phyloP scores from a whole-genome alignment of 805 yeast species.

The Danielia oregonensis region DNA sequence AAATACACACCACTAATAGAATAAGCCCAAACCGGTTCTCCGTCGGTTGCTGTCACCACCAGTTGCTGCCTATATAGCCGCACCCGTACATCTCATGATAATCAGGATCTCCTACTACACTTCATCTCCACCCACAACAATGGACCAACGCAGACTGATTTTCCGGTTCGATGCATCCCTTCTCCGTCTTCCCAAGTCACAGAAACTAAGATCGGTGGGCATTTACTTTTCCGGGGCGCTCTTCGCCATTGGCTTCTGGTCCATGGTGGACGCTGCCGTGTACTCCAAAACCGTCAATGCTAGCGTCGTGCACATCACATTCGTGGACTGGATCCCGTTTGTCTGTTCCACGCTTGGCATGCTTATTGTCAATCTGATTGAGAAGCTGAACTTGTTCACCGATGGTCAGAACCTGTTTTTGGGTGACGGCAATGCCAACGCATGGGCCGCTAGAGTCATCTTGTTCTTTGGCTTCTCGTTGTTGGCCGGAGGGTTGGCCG shows the following conservation, averaged over 20 bases:
- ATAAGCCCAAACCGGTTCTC: too few relatives aligned
- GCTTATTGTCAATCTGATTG: conserved; percentile 73
- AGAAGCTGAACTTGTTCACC: conserved; percentile 56
- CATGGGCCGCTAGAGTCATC: conserved; percentile 92
- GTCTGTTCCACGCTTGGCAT: conserved; percentile 87
- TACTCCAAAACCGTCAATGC: conserved; percentile 84
- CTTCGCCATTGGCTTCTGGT: conserved; percentile 87
- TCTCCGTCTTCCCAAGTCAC: conserved; percentile 67
- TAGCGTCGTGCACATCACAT: conserved; percentile 79
- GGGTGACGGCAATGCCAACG: conserved; percentile 47
- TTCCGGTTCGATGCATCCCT: conserved; percentile 55
- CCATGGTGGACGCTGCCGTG: conserved; percentile 82
- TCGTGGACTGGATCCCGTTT: conserved; percentile 94
- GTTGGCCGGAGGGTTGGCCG: conserved; percentile 91
- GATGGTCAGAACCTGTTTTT: conserved; percentile 38
- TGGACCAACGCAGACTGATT: conserved; percentile 48
- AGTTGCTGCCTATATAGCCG: too few relatives aligned
- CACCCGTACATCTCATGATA: too few relatives aligned
- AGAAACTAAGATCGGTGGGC: conserved; percentile 65
- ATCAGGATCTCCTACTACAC: too few relatives aligned
- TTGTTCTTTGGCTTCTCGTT: conserved; percentile 89
- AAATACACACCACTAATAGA: too few relatives aligned
- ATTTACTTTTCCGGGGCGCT: conserved; percentile 74
- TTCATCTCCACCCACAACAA: too few relatives aligned
- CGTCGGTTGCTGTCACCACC: too few relatives aligned